Conservation (phyloP, 352 stramenopile species). For the Blastocystis sp. region DNA sequence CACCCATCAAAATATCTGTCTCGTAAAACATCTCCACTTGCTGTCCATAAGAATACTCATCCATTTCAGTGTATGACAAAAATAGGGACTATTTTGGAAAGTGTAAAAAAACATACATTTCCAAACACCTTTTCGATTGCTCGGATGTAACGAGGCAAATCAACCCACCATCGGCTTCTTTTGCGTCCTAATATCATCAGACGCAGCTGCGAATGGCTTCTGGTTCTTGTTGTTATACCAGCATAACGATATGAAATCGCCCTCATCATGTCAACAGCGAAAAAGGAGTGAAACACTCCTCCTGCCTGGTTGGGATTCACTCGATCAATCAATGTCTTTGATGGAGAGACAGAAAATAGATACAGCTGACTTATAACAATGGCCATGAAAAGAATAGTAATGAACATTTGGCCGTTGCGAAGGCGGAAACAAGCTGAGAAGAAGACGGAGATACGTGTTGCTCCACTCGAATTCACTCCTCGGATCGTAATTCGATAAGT, state of each 20-base stretch:
- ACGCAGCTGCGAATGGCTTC: neutral
- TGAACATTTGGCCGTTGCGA: neutral
- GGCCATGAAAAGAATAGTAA: neutral
- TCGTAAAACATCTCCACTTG: constrained; percentile 26
- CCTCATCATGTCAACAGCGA: constrained; percentile 17
- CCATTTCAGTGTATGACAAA: neutral
- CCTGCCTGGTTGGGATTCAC: constrained; percentile 26
- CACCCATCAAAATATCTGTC: constrained; percentile 17
- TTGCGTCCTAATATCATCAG: neutral
- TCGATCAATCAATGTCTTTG: neutral
- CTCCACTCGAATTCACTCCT: constrained; percentile 31
- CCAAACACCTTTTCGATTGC: neutral
- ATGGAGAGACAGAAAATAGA: neutral
- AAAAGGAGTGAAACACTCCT: constrained; percentile 20
- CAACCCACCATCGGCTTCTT: neutral
- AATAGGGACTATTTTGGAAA: neutral
- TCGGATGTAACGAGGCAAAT: neutral
- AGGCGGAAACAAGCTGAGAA: constrained; percentile 12
- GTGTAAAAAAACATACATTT: neutral
- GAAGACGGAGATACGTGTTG: neutral
- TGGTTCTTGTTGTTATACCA: neutral
- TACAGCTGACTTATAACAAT: neutral
- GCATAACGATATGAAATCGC: constrained; percentile 7
- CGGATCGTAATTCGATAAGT: neutral
- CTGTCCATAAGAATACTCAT: neutral